Percentiles rank a stretch among this genome's conserved stretches.
These are phyloP conservation scores for Kodamaea sp. DNA, from an alignment of 1,139 yeast genomes.

Conservation along the genomic window DNA sequence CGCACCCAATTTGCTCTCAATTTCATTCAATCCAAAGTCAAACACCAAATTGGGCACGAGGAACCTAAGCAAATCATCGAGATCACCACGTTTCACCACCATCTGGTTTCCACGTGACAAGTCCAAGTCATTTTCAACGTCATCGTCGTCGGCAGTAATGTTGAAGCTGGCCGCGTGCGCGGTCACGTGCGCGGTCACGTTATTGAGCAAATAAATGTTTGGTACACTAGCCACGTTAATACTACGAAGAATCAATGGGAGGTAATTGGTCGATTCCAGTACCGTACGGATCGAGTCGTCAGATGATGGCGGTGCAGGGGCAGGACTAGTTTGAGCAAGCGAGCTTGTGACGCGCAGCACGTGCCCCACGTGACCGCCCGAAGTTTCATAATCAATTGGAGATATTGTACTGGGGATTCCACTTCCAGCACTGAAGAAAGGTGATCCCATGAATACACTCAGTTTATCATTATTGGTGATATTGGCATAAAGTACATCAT, in stretches of 20 bases:
- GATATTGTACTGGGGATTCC: conserved; percentile 13
- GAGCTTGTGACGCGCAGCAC: background rate
- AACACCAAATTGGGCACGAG: conserved; percentile 35
- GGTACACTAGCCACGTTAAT: conserved; percentile 63
- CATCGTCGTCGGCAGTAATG: conserved; percentile 38
- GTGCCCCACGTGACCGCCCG: background rate
- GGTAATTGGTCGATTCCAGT: conserved; percentile 47
- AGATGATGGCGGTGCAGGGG: background rate
- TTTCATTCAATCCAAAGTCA: conserved; percentile 31
- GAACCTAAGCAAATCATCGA: conserved; percentile 34
- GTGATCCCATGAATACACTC: background rate
- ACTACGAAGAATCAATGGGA: conserved; percentile 62
- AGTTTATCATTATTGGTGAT: conserved; percentile 23
- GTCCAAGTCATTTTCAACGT: conserved; percentile 33
- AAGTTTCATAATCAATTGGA: conserved; percentile 19
- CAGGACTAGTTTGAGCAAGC: background rate
- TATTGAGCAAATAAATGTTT: conserved; percentile 39
- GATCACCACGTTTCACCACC: conserved; percentile 22
- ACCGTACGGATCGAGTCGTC: conserved; percentile 7
- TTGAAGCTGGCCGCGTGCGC: conserved; percentile 17
- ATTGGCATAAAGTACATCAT: conserved; percentile 9
- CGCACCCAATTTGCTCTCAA: background rate
- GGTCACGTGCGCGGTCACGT: conserved; percentile 12
- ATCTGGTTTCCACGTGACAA: conserved; percentile 27
- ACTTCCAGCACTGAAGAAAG: conserved; percentile 1